Evolutionary conservation across 306 rosid genomes (phyloP), one percentile per base, ranked within the genome.

Genomic region (Calophaca sinica): DNA sequence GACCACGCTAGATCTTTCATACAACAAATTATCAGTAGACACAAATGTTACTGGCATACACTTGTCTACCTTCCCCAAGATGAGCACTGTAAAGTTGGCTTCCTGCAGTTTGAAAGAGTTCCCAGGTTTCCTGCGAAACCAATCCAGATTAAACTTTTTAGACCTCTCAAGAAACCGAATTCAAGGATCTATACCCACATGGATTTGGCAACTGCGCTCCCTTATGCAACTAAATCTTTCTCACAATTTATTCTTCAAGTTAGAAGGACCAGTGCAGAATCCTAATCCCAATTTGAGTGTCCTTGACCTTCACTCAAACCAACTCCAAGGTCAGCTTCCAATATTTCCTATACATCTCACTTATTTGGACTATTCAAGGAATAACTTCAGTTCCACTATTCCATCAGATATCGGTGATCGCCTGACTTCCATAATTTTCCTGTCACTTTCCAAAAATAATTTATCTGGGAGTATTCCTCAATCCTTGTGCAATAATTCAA

Each of bases 91-190:
- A n/a, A 66, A 38, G 5, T 45, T 89, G 31, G 87, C 76, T 9
- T 79, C 88, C 3, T 60, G 89, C 29, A 78, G 38, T 0, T 36
- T 89, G 45, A 41, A 2, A 20, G 14, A 0, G 3, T 68, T 89
- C 11, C 91, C 88, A 0, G 0, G 2, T 13, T 84, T 73, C 72
- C 32, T 87, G 42, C 76, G 28, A 78, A 70, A 70, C 14, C 81
- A 78, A 51, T 64, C 88, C 2, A 8, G 0, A 6, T 76, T 89
- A 50, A 0, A 0, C 1, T 0, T 0, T 76, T 60, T 91, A 62
- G 92, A 88, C 81, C 92, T 88, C 39, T 85, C 94, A 0, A 0
- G 11, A 2, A 91, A 91, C 58, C 55, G 29, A 5, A 85, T 91
- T 59, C 1, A 0, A 11, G 92, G 86, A 3, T 28, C 61, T 10